phyloP scores from a whole-genome alignment of 2,329 filamentous ascomycete species.

The Phaeophleospora eucalypticola region DNA sequence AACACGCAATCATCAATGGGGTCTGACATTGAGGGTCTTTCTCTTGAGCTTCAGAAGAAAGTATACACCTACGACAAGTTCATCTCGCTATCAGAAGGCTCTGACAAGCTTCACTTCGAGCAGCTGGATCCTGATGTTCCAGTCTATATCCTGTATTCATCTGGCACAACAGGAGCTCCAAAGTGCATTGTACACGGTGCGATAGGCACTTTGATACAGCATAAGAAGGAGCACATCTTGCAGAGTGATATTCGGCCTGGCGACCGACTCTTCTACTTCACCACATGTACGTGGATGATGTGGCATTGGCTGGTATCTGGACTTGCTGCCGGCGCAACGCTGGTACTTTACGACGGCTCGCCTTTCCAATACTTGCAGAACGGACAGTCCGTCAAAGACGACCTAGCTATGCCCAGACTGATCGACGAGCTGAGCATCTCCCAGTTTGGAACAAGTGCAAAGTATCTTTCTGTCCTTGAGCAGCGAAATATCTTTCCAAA shows the following conservation, averaged over 20 bases:
- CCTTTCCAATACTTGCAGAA: conserved; percentile 62
- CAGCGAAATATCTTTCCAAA: conserved; percentile 64
- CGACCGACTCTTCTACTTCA: conserved; percentile 86
- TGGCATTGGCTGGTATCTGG: conserved; percentile 95
- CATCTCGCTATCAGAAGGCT: conserved; percentile 39
- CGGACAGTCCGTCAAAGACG: conserved; percentile 56
- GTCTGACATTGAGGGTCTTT: conserved; percentile 29
- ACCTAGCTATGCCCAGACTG: conserved; percentile 76
- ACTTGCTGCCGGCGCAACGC: conserved; percentile 73
- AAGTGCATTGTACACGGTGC: conserved; percentile 95
- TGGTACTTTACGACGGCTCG: conserved; percentile 88
- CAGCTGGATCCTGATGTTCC: conserved; percentile 82
- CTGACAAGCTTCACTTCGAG: conserved; percentile 52
- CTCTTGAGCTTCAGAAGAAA: conserved; percentile 12
- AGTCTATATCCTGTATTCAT: conserved; percentile 90
- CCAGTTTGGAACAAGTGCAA: conserved; percentile 91
- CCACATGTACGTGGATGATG: conserved; percentile 98
- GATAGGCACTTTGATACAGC: conserved; percentile 84
- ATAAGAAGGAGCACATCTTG: conserved; percentile 92
- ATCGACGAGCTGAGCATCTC: conserved; percentile 79
- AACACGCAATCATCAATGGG: conserved; percentile 53
- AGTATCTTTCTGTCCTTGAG: conserved; percentile 88
- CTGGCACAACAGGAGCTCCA: conserved; percentile 79
- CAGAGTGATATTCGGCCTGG: conserved; percentile 73
- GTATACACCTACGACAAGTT: conserved; percentile 25